Conservation (phyloP, 2,329 filamentous ascomycete species). For the Fusarium sambucinum region DNA sequence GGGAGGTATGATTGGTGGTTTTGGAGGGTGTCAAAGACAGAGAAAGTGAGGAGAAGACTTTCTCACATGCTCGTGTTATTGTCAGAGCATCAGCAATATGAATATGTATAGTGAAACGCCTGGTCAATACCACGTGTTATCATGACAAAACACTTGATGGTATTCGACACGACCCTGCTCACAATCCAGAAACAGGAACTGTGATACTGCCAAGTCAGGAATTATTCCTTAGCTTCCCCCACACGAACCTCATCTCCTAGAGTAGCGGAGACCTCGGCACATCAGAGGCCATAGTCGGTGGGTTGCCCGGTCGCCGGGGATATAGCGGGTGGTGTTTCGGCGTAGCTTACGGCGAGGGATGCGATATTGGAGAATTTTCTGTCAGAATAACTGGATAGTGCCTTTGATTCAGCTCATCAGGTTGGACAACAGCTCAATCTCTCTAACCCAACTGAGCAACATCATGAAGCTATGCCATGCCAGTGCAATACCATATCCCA, state of each 20-base stretch:
- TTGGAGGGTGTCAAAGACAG: neutral
- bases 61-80: conserved; percentile 30
- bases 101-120: neutral
- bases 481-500: neutral
- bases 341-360: conserved; percentile 45
- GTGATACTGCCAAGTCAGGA: conserved; percentile 13
- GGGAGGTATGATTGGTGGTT: conserved; percentile 21
- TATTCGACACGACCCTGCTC: neutral
- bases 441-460: neutral
- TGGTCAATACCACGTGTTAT: conserved; percentile 13
- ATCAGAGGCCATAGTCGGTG: conserved; percentile 37
- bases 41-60: conserved; percentile 18
- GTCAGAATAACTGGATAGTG: neutral
- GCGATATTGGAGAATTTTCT: neutral
- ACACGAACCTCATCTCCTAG: conserved; percentile 27
- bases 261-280: conserved; percentile 48
- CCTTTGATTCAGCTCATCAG: neutral
- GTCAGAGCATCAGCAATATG: neutral
- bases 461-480: neutral
- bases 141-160: neutral
- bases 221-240: conserved; percentile 28
- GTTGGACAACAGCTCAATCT: neutral
- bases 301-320: conserved; percentile 43
- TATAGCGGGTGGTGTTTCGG: conserved; percentile 42
- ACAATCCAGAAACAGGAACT: conserved; percentile 31